Percentiles rank a stretch among this genome's conserved stretches.
phyloP scores from a whole-genome alignment of 2,329 filamentous ascomycete genomes.

The Hypoxylon sp. region DNA sequence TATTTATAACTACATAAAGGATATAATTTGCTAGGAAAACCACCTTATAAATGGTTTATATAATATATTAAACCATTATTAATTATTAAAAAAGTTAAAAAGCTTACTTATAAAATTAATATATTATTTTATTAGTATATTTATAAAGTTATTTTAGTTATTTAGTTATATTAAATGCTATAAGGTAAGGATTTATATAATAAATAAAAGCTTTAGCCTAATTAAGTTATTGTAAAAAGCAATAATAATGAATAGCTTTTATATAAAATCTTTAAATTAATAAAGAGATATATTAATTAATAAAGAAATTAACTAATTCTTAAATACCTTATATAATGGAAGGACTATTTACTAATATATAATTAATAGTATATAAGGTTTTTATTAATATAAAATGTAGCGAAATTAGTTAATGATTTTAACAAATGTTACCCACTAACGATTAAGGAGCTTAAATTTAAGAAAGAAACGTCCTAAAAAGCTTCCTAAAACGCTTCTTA shows the following conservation, averaged over 20 bases:
- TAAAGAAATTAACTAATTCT: background rate
- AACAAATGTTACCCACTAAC: background rate
- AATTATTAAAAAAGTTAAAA: background rate
- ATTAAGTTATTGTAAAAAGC: background rate
- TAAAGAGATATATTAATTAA: background rate
- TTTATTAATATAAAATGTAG: slow-evolving; percentile 3
- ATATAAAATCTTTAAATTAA: no score
- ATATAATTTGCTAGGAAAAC: background rate
- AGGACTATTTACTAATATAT: background rate
- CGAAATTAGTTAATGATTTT: background rate
- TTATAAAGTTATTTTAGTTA: background rate
- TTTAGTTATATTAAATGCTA: background rate
- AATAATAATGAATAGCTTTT: slow-evolving; percentile 1
- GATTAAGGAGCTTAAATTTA: background rate
- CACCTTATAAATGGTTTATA: background rate
- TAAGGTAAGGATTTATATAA: background rate
- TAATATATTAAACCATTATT: background rate
- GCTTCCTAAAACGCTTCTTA: no score
- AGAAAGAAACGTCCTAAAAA: no score
- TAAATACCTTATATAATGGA: slow-evolving; percentile 5
- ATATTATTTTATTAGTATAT: background rate
- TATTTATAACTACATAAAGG: background rate
- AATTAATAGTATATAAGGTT: background rate
- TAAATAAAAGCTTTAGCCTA: background rate
- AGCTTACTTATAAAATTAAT: background rate